phyloP scores from a whole-genome alignment of 176 grass and related monocot species.

The Eragrostis nindensis region DNA sequence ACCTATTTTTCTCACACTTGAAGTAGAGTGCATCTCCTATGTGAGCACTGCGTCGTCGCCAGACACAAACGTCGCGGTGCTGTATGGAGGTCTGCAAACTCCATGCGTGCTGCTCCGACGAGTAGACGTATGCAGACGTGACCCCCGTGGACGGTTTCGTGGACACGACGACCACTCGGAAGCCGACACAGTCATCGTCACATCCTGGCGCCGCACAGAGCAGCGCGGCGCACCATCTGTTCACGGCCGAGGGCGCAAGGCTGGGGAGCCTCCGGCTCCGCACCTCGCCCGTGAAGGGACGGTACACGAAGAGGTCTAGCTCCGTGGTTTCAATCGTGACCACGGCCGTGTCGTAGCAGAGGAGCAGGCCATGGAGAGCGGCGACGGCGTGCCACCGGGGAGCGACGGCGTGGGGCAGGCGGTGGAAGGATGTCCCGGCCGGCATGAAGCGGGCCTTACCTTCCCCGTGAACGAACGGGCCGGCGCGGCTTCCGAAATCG shows the following conservation, averaged over 20 bases:
- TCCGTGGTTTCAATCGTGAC: no score
- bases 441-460: background rate
- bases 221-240: background rate
- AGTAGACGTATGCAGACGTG: slow-evolving; percentile 1
- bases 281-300: background rate
- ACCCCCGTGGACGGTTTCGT: background rate
- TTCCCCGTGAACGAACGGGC: no score
- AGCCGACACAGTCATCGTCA: background rate
- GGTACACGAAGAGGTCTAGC: background rate
- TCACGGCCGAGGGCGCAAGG: background rate
- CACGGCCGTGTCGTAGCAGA: no score
- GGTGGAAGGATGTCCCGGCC: background rate
- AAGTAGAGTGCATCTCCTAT: slow-evolving; percentile 21
- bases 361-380: no score
- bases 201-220: background rate
- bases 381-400: no score
- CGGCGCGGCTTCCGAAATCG: no score
- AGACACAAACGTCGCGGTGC: background rate
- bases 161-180: background rate
- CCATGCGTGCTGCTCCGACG: background rate
- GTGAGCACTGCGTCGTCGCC: background rate
- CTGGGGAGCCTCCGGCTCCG: background rate
- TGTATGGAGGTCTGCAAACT: background rate
- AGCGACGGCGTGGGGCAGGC: background rate
- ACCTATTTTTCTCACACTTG: background rate